A percentile compares a stretch with the other conserved stretches of the same genome.
Evolutionary conservation across 148 eudicot genomes (phyloP).

Genomic region (Cornus controversa): DNA sequence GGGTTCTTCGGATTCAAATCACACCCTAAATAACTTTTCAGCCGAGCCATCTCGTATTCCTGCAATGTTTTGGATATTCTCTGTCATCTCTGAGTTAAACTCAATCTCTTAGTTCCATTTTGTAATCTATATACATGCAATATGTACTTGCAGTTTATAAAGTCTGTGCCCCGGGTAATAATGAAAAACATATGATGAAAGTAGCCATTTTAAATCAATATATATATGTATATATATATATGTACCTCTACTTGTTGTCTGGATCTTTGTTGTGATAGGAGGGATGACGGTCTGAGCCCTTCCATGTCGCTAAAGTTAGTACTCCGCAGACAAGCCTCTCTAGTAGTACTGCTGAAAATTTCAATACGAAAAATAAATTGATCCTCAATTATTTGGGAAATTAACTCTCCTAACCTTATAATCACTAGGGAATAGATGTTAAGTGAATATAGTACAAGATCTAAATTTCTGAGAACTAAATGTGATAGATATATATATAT

Average conservation of each 20-base stretch:
- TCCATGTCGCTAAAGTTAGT: constrained; percentile 24
- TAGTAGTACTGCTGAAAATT: constrained; percentile 24
- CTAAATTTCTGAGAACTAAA: too few species aligned
- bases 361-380: background rate
- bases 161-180: too few species aligned
- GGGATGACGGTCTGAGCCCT: constrained; percentile 24
- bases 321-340: constrained; percentile 40
- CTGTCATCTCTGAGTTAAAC: background rate
- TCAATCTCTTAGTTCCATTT: background rate
- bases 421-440: too few species aligned
- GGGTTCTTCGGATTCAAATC: constrained; percentile 23
- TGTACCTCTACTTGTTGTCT: constrained; percentile 37
- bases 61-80: background rate
- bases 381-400: background rate
- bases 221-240: too few species aligned
- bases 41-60: constrained; percentile 21
- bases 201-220: background rate
- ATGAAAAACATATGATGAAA: background rate
- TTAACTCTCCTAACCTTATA: too few species aligned
- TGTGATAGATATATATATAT: too few species aligned
- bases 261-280: constrained; percentile 29
- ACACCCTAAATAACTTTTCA: constrained; percentile 19
- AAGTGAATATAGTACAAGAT: too few species aligned
- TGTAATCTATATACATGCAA: too few species aligned
- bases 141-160: background rate